Base-by-base conservation (phyloP, 129 eudicot genomes). In the Mikania micrantha region DNA sequence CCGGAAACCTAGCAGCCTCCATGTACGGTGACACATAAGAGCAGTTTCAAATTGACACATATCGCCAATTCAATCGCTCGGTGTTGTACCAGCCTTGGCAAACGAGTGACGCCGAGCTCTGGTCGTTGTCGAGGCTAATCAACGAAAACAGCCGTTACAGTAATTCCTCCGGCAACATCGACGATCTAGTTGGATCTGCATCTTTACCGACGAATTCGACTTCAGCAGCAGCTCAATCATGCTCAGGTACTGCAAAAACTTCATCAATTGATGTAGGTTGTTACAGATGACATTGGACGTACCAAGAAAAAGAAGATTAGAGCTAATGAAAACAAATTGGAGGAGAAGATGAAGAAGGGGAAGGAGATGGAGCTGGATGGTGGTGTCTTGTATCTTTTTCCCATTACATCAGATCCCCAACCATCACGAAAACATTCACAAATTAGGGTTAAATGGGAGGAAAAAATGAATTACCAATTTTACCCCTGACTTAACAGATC, bases 11-110 rank as follows among this genome's bases (percentile, higher is more conserved):
- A 25, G 87, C 76, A 1, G 79, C 79, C 22, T 87, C 80, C 6
- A 80, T 84, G 28, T 87, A 89, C n/a, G 97, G 97, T 0, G 85
- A 74, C 0, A 90, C 87, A 0, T 91, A 70, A 77, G 84, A 90
- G 69, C 97, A 90, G 78, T 90, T 90, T 3, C 87, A 79, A 24
- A 90, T 87, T 11, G 84, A 82, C 10, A 90, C 71, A 39, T 74
- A 81, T 9, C 84, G 83, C 65, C 97, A 73, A 28, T 81, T 78
- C 80, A 85, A 71, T 9, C 97, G 82, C 59, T 90, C 97, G 7
- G 81, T 84, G 66, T 85, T 77, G 80, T 87, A 90, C 92, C 91
- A 87, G 64, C 81, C 87, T 45, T 90, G 87, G 75, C 97, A 88
- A 11, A 90, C 97, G 5, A 84, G 80, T 7, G 95, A 87, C 16